Conservation (phyloP, 2,329 filamentous ascomycete species). For the Sporothrix phasma region DNA sequence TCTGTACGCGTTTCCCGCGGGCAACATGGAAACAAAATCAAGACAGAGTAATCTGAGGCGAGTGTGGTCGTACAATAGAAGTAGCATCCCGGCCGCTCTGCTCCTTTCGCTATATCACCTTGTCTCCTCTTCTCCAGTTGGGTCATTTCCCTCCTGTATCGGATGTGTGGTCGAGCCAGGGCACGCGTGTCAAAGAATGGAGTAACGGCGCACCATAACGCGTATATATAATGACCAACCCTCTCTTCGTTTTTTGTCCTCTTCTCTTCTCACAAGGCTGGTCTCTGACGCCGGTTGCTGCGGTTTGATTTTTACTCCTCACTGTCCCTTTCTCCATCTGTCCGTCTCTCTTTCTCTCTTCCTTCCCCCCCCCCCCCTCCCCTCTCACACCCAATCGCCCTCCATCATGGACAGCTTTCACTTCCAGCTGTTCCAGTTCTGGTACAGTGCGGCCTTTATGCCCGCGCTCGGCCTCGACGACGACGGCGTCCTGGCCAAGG, state of each 20-base stretch:
- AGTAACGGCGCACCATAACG: background rate
- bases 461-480: constrained; percentile 11
- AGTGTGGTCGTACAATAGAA: background rate
- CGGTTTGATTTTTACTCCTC: no score
- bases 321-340: no score
- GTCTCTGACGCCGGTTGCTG: no score
- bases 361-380: no score
- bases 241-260: background rate
- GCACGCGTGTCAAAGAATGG: background rate
- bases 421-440: constrained; percentile 15
- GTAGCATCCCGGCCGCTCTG: background rate
- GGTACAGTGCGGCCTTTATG: constrained; percentile 15
- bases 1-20: background rate
- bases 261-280: no score
- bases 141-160: background rate
- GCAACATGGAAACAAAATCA: no score
- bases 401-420: constrained; percentile 11
- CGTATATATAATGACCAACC: background rate
- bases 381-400: no score
- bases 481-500: background rate
- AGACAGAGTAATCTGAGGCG: background rate
- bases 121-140: background rate
- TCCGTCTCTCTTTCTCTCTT: background rate
- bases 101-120: background rate
- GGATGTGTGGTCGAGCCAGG: background rate